Conservation (phyloP, 2,329 filamentous ascomycete species). For the Botrytis squamosa region DNA sequence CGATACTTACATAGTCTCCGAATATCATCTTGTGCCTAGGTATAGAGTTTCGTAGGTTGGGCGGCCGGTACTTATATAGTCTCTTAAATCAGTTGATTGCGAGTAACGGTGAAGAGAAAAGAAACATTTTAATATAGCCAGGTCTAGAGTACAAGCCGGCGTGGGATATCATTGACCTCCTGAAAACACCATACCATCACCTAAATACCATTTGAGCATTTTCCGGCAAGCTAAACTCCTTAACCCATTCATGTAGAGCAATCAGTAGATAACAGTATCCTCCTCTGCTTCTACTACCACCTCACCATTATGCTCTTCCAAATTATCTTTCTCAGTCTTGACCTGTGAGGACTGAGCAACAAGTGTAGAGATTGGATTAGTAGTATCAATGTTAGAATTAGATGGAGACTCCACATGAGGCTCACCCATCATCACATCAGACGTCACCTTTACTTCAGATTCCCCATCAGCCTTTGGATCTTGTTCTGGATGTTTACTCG, state of each 20-base stretch:
- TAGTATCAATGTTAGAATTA: constrained; percentile 41
- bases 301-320: constrained; percentile 70
- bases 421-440: constrained; percentile 47
- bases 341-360: constrained; percentile 32
- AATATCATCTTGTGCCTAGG: neutral
- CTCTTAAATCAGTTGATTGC: constrained; percentile 33
- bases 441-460: constrained; percentile 31
- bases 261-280: constrained; percentile 86
- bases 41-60: neutral
- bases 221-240: neutral
- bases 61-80: constrained; percentile 36
- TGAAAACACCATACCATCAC: neutral
- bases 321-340: constrained; percentile 44
- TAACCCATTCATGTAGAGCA: neutral
- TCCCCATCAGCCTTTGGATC: constrained; percentile 32
- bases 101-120: neutral
- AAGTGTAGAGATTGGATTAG: constrained; percentile 40
- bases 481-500: constrained; percentile 46
- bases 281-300: constrained; percentile 82
- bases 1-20: constrained; percentile 41
- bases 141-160: constrained; percentile 20
- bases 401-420: constrained; percentile 44
- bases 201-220: constrained; percentile 6
- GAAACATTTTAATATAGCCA: constrained; percentile 14
- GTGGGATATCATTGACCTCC: constrained; percentile 20